phyloP scores from a whole-genome alignment of 352 stramenopile genomes.

The Phytophthora podocarpi region DNA sequence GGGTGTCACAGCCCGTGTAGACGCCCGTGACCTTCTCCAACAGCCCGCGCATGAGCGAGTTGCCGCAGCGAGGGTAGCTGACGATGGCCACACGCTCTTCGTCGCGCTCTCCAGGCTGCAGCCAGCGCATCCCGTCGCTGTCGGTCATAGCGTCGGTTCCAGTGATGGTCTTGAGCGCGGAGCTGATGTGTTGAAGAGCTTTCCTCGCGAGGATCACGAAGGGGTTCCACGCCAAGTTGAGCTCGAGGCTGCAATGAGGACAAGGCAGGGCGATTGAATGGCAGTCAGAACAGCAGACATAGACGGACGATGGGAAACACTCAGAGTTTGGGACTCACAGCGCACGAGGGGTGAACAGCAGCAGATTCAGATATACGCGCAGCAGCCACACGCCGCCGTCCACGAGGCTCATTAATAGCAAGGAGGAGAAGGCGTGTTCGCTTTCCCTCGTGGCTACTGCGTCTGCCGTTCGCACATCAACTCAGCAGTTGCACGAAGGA shows the following conservation, averaged over 20 bases:
- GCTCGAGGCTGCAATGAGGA: conserved; percentile 45
- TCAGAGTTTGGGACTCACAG: background rate
- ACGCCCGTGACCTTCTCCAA: conserved; percentile 95
- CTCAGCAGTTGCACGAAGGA: too few species aligned
- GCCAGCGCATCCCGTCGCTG: conserved; percentile 58
- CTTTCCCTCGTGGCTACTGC: too few species aligned
- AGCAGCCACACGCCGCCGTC: conserved; percentile 54
- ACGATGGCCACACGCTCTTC: conserved; percentile 89
- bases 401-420: conserved; percentile 31
- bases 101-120: conserved; percentile 61
- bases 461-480: too few species aligned
- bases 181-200: conserved; percentile 37
- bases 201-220: conserved; percentile 55
- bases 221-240: conserved; percentile 76
- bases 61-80: conserved; percentile 97
- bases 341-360: conserved; percentile 47
- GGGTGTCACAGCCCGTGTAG: conserved; percentile 97
- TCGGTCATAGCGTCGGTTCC: conserved; percentile 11
- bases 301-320: conserved; percentile 19
- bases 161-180: conserved; percentile 27
- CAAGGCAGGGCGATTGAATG: conserved; percentile 13
- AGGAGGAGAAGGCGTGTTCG: background rate
- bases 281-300: conserved; percentile 29
- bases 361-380: conserved; percentile 56
- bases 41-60: conserved; percentile 96